Percentiles rank a stretch among this genome's conserved stretches.
Conservation (phyloP, 305 asterid genomes). For the Solanum aculeatissimum region DNA sequence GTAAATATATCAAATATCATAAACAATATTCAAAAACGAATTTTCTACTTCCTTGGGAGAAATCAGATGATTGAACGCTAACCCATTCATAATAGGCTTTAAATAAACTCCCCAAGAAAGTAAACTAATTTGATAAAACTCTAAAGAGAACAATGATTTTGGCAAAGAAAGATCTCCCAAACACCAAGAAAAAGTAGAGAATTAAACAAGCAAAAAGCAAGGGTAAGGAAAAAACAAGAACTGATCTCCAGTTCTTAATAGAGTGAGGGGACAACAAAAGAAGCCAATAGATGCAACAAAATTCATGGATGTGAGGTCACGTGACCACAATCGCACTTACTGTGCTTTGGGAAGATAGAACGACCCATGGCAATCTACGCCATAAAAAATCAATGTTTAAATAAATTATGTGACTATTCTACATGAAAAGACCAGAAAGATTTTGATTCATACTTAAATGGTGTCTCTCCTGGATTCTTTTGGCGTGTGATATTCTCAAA, state of each 20-base stretch:
- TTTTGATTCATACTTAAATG: slow-evolving; percentile 56
- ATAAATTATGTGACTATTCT: neutral
- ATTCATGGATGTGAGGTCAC: neutral
- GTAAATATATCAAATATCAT: slow-evolving; percentile 9
- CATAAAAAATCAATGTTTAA: neutral
- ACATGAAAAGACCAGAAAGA: neutral
- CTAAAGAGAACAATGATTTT: neutral
- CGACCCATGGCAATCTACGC: neutral
- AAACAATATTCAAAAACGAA: neutral
- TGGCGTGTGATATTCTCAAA: slow-evolving; percentile 63
- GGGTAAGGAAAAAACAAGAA: neutral
- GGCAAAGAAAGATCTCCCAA: neutral
- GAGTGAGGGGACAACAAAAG: neutral
- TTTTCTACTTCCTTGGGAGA: neutral
- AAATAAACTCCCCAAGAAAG: neutral
- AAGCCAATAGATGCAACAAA: neutral
- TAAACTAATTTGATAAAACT: neutral
- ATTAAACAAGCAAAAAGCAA: neutral
- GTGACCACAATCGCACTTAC: neutral
- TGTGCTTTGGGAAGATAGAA: neutral
- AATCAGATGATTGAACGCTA: neutral
- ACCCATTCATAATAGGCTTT: neutral
- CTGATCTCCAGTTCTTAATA: neutral
- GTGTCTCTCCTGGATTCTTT: slow-evolving; percentile 85
- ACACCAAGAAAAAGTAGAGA: neutral